These are phyloP conservation scores for Malus sieversii DNA, from an alignment of 306 rosid genomes.

Conservation along the genomic window DNA sequence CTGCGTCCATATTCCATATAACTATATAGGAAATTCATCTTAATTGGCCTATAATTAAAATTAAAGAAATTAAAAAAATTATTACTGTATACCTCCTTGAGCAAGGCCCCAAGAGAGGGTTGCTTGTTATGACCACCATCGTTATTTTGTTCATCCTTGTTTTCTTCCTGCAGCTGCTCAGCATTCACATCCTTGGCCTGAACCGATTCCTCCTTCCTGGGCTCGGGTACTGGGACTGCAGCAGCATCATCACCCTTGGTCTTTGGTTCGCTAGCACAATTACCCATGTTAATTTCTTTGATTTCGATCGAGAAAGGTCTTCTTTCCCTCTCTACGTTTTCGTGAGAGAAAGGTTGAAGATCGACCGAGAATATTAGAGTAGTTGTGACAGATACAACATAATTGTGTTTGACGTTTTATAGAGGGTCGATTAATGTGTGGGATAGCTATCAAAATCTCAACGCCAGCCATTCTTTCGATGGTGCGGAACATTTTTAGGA, in stretches of 20 bases:
- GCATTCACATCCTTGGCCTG: not conserved
- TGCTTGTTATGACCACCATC: not conserved
- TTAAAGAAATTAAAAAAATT: not conserved
- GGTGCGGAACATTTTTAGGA: conserved; percentile 17
- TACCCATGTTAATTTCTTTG: conserved; percentile 16
- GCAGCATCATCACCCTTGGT: conserved; percentile 17
- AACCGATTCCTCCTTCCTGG: not conserved
- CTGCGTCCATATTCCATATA: not conserved
- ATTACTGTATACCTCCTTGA: conserved; percentile 10
- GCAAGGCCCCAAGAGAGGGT: conserved; percentile 21
- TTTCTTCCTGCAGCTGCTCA: not conserved
- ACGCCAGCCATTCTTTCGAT: conserved; percentile 9
- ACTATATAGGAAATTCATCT: not conserved
- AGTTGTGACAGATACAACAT: not conserved
- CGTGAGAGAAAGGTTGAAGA: conserved; percentile 26
- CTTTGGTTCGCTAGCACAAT: conserved; percentile 22
- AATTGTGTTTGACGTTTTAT: not conserved
- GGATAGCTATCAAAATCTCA: not conserved
- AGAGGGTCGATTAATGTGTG: not conserved
- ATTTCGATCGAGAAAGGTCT: not conserved
- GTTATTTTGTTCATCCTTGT: not conserved
- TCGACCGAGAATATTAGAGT: not conserved
- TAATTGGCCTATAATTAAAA: not conserved
- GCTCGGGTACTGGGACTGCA: not conserved
- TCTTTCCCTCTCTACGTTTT: conserved; percentile 7